A percentile compares a stretch with the other conserved stretches of the same genome.
Conservation (phyloP, 1,284 basidiomycete genomes). For the Apiotrichum porosum region DNA sequence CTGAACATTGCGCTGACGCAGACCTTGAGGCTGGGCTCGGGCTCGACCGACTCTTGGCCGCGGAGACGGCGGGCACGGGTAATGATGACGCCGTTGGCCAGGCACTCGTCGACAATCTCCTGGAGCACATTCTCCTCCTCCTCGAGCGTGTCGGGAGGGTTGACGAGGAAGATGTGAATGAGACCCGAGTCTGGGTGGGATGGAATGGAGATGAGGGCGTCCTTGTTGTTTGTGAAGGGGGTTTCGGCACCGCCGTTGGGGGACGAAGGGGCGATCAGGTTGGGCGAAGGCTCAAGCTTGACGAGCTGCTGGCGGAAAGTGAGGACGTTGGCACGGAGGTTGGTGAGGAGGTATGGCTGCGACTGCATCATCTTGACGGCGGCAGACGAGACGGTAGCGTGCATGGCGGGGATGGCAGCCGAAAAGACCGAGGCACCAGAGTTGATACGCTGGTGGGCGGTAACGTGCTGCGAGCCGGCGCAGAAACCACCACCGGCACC, state of each 20-base stretch:
- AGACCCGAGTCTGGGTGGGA: constrained; percentile 80
- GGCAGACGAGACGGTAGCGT: constrained; percentile 80
- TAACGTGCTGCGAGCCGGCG: constrained; percentile 76
- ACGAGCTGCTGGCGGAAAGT: constrained; percentile 72
- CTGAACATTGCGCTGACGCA: constrained; percentile 70
- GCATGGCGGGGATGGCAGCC: constrained; percentile 84
- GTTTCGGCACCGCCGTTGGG: constrained; percentile 3
- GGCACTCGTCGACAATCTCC: constrained; percentile 78
- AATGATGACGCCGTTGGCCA: constrained; percentile 72
- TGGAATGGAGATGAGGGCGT: constrained; percentile 72
- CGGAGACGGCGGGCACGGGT: constrained; percentile 74
- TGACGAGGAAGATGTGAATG: constrained; percentile 72
- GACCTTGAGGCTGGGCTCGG: constrained; percentile 81
- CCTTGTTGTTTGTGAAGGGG: constrained; percentile 24
- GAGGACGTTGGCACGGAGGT: constrained; percentile 75
- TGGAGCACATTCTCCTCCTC: constrained; percentile 74
- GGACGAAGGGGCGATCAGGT: not conserved
- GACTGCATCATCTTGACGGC: constrained; percentile 72
- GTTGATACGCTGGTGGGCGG: constrained; percentile 95
- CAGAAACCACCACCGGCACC: constrained; percentile 90
- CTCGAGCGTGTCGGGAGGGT: constrained; percentile 54
- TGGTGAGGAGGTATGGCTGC: constrained; percentile 66
- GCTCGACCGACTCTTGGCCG: constrained; percentile 76
- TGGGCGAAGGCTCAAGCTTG: constrained; percentile 52
- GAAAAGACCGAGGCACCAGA: constrained; percentile 94